These are phyloP conservation scores for Fusarium circinatum DNA, from an alignment of 2,329 filamentous ascomycete genomes.

Conservation along the genomic window DNA sequence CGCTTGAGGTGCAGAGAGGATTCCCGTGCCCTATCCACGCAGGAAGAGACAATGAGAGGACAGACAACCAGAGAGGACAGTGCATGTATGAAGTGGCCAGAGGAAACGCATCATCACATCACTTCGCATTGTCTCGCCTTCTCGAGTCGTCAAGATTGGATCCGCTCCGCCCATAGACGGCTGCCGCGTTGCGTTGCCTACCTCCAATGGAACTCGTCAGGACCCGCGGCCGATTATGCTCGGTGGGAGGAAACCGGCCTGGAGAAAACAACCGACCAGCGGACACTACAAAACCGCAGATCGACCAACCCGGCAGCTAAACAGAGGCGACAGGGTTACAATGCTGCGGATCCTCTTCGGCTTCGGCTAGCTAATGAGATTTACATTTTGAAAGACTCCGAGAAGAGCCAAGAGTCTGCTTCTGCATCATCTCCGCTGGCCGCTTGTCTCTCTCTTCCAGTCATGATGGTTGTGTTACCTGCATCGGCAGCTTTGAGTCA, in stretches of 20 bases:
- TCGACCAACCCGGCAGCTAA: conserved; percentile 40
- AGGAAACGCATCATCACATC: conserved; percentile 42
- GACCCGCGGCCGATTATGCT: conserved; percentile 35
- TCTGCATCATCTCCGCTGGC: conserved; percentile 41
- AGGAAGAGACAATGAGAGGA: conserved; percentile 20
- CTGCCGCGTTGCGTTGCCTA: conserved; percentile 37
- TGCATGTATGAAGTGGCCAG: conserved; percentile 32
- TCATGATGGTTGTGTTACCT: conserved; percentile 30
- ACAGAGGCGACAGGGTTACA: conserved; percentile 37
- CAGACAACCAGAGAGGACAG: conserved; percentile 1
- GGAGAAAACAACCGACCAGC: conserved; percentile 26
- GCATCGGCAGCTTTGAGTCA: conserved; percentile 39
- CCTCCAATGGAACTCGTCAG: conserved; percentile 33
- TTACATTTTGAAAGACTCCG: conserved; percentile 33
- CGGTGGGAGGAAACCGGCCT: conserved; percentile 22
- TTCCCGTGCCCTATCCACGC: conserved; percentile 36
- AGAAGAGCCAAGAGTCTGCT: conserved; percentile 9
- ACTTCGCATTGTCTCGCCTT: conserved; percentile 40
- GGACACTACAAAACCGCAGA: conserved; percentile 42
- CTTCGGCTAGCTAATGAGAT: conserved; percentile 37
- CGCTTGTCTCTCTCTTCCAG: conserved; percentile 37
- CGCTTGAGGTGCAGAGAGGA: conserved; percentile 24
- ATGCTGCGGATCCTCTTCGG: conserved; percentile 35
- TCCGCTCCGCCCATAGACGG: conserved; percentile 37
- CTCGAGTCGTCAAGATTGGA: conserved; percentile 34